Percentiles rank a stretch among this genome's conserved stretches.
These are phyloP conservation scores for Trichoderma asperellum DNA, from an alignment of 2,329 filamentous ascomycete species.

Conservation along the genomic window DNA sequence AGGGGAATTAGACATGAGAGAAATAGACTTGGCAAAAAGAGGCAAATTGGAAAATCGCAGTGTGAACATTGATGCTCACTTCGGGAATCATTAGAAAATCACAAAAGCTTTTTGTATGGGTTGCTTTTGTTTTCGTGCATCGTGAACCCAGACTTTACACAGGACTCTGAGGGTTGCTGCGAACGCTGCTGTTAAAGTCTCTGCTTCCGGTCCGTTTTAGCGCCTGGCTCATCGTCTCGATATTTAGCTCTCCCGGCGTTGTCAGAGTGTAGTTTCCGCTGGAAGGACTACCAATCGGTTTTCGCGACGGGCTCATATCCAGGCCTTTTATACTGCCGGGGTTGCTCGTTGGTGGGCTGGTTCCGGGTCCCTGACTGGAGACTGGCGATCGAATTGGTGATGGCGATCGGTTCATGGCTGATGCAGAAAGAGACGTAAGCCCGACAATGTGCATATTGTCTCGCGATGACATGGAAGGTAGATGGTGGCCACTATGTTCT, in stretches of 20 bases:
- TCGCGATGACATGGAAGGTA: constrained; percentile 56
- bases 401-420: constrained; percentile 66
- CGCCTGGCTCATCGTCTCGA: constrained; percentile 93
- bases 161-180: constrained; percentile 63
- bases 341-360: constrained; percentile 77
- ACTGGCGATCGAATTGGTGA: constrained; percentile 80
- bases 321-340: constrained; percentile 73
- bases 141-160: constrained; percentile 48
- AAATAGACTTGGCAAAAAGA: neutral
- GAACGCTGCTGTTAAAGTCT: constrained; percentile 63
- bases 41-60: neutral
- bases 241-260: constrained; percentile 68
- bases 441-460: constrained; percentile 73
- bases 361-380: constrained; percentile 69
- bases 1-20: constrained; percentile 17
- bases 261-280: constrained; percentile 55
- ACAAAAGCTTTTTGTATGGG: neutral
- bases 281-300: constrained; percentile 66
- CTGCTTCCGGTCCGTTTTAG: constrained; percentile 82
- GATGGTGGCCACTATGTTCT: constrained; percentile 68
- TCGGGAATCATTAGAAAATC: neutral
- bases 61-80: neutral
- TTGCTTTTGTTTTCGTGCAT: constrained; percentile 28
- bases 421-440: constrained; percentile 62
- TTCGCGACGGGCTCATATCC: constrained; percentile 68